Evolutionary conservation across 176 grass and related monocot genomes (phyloP).

Genomic region (Saccharum officinarum): DNA sequence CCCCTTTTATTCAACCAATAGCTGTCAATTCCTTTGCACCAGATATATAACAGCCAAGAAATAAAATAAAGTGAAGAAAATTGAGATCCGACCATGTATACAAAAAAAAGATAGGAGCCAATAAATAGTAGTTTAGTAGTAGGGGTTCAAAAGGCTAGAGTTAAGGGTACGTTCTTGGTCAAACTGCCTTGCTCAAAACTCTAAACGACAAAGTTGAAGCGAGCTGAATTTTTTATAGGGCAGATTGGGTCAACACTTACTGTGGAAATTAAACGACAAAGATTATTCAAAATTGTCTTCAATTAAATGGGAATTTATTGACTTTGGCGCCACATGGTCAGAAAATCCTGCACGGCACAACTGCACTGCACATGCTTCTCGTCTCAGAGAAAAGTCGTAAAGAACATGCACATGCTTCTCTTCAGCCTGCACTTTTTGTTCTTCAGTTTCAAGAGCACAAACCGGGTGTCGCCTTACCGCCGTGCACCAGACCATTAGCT

Average conservation of each 20-base stretch:
- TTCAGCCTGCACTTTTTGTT: slow-evolving; percentile 13
- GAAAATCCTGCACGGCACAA: not conserved
- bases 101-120: not conserved
- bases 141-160: not conserved
- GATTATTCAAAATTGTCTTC: not conserved
- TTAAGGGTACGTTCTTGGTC: not conserved
- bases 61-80: not conserved
- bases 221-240: not conserved
- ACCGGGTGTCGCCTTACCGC: not conserved
- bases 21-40: not conserved
- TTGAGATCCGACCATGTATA: not conserved
- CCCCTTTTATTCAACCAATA: slow-evolving; percentile 5
- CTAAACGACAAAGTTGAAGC: not conserved
- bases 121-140: not conserved
- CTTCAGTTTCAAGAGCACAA: not conserved
- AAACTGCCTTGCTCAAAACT: not conserved
- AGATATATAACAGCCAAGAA: not conserved
- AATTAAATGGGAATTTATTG: not conserved
- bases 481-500: slow-evolving; percentile 17
- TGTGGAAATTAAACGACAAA: not conserved
- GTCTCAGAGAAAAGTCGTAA: not conserved
- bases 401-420: not conserved
- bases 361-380: not conserved
- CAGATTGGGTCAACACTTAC: slow-evolving; percentile 3
- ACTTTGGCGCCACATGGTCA: not conserved